Conservation (phyloP, 2,329 filamentous ascomycete species). For the Neospermospora avenae region DNA sequence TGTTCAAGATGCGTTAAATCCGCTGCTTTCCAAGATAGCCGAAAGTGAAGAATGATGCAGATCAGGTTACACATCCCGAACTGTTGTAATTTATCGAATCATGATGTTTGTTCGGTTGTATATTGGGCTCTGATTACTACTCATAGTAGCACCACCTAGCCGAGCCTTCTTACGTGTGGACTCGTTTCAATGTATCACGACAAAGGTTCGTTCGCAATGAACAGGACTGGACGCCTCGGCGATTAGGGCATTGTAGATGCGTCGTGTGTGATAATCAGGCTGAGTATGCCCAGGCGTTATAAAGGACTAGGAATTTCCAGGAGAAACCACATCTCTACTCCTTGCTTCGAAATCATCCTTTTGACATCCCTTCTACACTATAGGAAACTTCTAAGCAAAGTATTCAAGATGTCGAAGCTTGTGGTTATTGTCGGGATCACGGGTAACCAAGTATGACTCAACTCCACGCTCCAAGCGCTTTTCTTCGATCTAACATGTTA, state of each 20-base stretch:
- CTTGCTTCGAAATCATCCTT: not conserved
- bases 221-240: not conserved
- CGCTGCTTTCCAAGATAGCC: not conserved
- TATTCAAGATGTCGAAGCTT: conserved; percentile 7
- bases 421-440: conserved; percentile 11
- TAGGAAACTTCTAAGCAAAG: not conserved
- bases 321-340: not conserved
- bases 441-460: conserved; percentile 5
- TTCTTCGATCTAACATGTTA: not conserved
- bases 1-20: not conserved
- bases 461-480: not conserved
- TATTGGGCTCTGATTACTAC: not conserved
- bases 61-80: not conserved
- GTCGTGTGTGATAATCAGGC: not conserved
- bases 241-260: not conserved
- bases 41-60: not conserved
- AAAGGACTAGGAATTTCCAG: too few relatives aligned
- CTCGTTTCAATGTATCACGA: not conserved
- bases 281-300: not conserved
- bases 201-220: not conserved
- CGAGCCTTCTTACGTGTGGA: not conserved
- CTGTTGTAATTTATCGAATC: not conserved
- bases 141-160: not conserved
- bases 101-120: not conserved
- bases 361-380: not conserved